Conservation (phyloP, 2,329 filamentous ascomycete genomes). For the Neonectria hederae region DNA sequence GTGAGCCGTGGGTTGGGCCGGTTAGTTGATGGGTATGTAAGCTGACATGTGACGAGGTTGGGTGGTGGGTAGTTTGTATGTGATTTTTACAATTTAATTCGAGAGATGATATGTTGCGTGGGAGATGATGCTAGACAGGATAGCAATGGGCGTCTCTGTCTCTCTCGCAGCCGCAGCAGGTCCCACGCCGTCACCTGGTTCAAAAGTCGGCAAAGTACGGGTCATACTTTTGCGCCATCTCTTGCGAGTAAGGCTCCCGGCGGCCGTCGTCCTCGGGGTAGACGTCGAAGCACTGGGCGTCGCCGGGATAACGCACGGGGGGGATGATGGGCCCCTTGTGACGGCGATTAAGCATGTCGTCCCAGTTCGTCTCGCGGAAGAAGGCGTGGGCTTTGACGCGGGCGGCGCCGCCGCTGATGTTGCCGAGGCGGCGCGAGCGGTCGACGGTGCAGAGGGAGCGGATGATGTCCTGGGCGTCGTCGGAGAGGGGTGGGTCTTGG, state of each 20-base stretch:
- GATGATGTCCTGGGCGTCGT: conserved; percentile 78
- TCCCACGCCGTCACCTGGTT: background rate
- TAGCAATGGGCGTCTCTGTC: background rate
- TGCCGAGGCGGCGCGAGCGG: conserved; percentile 79
- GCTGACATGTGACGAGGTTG: background rate
- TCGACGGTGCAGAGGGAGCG: conserved; percentile 81
- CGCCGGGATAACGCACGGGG: conserved; percentile 75
- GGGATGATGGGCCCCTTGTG: conserved; percentile 77
- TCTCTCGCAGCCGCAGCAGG: background rate
- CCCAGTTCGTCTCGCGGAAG: conserved; percentile 79
- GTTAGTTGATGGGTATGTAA: background rate
- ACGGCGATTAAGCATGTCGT: conserved; percentile 72
- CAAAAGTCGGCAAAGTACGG: conserved; percentile 74
- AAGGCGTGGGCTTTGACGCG: conserved; percentile 81
- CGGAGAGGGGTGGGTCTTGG: conserved; percentile 69
- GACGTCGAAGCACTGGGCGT: conserved; percentile 83
- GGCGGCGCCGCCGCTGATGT: conserved; percentile 77
- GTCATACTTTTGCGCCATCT: conserved; percentile 76
- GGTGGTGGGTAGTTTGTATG: background rate
- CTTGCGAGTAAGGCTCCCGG: conserved; percentile 73
- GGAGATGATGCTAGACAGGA: background rate
- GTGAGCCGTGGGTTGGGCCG: background rate
- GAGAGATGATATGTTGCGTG: background rate
- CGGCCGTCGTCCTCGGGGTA: conserved; percentile 80
- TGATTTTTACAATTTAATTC: background rate